Evolutionary conservation across 805 yeast genomes (phyloP).

Genomic region (Starmerella ratchasimensis): DNA sequence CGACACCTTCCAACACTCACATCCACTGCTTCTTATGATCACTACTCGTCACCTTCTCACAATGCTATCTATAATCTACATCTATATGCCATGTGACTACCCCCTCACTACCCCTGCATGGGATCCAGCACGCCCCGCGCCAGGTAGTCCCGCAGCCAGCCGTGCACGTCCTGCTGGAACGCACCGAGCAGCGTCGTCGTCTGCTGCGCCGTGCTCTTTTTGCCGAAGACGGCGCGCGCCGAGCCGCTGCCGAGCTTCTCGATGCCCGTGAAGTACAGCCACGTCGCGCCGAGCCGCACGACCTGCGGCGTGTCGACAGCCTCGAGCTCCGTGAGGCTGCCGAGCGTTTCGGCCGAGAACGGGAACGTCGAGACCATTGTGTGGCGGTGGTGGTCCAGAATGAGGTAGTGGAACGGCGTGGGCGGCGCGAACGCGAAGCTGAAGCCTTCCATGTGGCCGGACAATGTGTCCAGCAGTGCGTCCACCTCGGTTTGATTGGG

Average conservation of each 20-base stretch:
- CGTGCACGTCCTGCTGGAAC: slow-evolving; percentile 14
- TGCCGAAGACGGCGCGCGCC: slow-evolving; percentile 12
- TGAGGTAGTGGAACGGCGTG: slow-evolving; percentile 14
- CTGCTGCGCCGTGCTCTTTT: slow-evolving; percentile 9
- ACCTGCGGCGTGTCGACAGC: slow-evolving; percentile 1
- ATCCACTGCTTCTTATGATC: too few relatives aligned
- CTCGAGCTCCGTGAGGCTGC: slow-evolving; percentile 4
- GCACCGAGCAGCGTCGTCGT: slow-evolving; percentile 9
- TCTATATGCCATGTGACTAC: too few relatives aligned
- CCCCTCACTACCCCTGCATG: too few relatives aligned
- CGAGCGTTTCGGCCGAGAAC: not conserved
- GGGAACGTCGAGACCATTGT: slow-evolving; percentile 13
- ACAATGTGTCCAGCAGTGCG: slow-evolving; percentile 8
- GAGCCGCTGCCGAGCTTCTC: slow-evolving; percentile 1
- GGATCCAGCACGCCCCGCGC: not conserved
- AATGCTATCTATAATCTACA: too few relatives aligned
- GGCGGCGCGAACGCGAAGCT: slow-evolving; percentile 20
- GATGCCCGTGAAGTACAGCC: slow-evolving; percentile 10
- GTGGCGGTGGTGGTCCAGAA: not conserved
- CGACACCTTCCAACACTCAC: too few relatives aligned
- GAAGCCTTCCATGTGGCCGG: slow-evolving; percentile 15
- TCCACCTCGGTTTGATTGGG: not conserved
- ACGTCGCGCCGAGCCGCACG: slow-evolving; percentile 13
- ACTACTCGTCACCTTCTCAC: too few relatives aligned
- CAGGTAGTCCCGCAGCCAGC: slow-evolving; percentile 14